phyloP scores from a whole-genome alignment of 768 basidiomycete species.

The Suillus plorans region DNA sequence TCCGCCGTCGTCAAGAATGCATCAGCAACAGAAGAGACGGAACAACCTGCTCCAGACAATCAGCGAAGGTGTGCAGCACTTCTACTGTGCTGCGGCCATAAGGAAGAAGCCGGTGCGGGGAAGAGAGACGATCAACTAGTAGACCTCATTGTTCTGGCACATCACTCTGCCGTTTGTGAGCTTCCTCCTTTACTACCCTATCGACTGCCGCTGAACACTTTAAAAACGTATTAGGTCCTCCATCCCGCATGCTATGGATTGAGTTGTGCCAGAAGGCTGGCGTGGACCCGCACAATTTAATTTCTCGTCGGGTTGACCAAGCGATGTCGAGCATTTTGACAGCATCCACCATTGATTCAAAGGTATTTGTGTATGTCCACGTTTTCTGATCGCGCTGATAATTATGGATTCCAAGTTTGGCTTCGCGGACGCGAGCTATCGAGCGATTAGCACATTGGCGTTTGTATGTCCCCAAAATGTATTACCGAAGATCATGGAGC shows the following conservation, averaged over 20 bases:
- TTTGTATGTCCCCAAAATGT: slow-evolving; percentile 75
- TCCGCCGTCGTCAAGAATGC: slow-evolving; percentile 23
- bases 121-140: slow-evolving; percentile 48
- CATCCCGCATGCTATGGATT: slow-evolving; percentile 55
- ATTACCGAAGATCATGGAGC: slow-evolving; percentile 69
- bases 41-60: slow-evolving; percentile 45
- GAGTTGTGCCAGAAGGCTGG: slow-evolving; percentile 71
- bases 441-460: slow-evolving; percentile 70
- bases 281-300: slow-evolving; percentile 64
- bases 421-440: slow-evolving; percentile 68
- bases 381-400: neutral
- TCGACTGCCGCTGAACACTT: neutral
- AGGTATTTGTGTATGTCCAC: slow-evolving; percentile 29
- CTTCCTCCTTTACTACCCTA: slow-evolving; percentile 11
- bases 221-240: slow-evolving; percentile 15
- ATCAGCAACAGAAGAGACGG: slow-evolving; percentile 32
- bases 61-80: slow-evolving; percentile 53
- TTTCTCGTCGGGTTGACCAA: slow-evolving; percentile 48
- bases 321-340: slow-evolving; percentile 51
- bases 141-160: slow-evolving; percentile 64
- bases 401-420: slow-evolving; percentile 34
- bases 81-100: slow-evolving; percentile 42
- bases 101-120: slow-evolving; percentile 39
- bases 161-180: slow-evolving; percentile 69
- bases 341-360: slow-evolving; percentile 43